Conservation (phyloP, 108 stramenopile species). For the Cyclotella cryptica region DNA sequence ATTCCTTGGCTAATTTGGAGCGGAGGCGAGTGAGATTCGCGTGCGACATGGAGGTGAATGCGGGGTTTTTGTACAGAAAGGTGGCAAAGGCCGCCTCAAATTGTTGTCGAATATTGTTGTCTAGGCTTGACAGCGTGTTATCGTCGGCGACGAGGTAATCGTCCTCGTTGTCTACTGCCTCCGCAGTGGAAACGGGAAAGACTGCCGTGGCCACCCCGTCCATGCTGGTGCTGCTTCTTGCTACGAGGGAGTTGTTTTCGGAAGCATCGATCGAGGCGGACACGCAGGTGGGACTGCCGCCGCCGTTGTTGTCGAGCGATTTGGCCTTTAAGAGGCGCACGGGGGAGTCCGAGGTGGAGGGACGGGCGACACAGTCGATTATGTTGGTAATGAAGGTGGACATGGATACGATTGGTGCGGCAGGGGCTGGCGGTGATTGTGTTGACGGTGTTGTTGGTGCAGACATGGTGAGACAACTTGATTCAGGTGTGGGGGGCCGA, state of each 20-base stretch:
- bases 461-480: no score
- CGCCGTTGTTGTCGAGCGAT: not conserved
- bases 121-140: not conserved
- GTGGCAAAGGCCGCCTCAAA: slow-evolving; percentile 51
- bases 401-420: slow-evolving; percentile 20
- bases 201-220: slow-evolving; percentile 10
- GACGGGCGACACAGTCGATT: slow-evolving; percentile 50
- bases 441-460: not conserved
- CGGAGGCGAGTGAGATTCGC: slow-evolving; percentile 35
- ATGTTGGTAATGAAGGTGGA: slow-evolving; percentile 40
- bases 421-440: not conserved
- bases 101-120: slow-evolving; percentile 10
- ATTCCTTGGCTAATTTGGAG: slow-evolving; percentile 33
- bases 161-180: slow-evolving; percentile 27
- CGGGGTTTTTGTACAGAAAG: slow-evolving; percentile 50
- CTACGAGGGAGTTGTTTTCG: slow-evolving; percentile 10
- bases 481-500: no score
- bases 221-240: not conserved
- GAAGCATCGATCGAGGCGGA: not conserved
- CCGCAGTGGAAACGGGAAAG: slow-evolving; percentile 35
- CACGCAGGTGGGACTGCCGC: slow-evolving; percentile 9
- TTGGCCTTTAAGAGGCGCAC: slow-evolving; percentile 28
- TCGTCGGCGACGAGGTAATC: not conserved
- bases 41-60: slow-evolving; percentile 47
- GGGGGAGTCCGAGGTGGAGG: slow-evolving; percentile 46